phyloP scores from a whole-genome alignment of 805 yeast species.

The Zygotorulaspora chibaensis region DNA sequence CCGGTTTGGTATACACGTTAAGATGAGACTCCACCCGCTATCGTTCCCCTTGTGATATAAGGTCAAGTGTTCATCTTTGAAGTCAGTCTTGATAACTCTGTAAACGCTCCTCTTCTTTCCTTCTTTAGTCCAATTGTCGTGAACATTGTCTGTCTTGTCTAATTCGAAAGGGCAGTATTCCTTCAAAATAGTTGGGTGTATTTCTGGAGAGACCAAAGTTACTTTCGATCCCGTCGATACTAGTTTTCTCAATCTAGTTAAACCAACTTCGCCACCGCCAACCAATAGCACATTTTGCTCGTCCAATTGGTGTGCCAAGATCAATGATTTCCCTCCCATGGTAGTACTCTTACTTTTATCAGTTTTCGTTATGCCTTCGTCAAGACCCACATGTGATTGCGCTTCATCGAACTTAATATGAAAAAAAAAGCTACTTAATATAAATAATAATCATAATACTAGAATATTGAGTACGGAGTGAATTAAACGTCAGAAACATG shows the following conservation, averaged over 20 bases:
- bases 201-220: constrained; percentile 28
- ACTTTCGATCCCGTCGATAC: constrained; percentile 33
- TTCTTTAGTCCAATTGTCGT: constrained; percentile 17
- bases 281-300: constrained; percentile 28
- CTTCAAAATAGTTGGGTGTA: constrained; percentile 16
- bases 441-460: not conserved
- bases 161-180: constrained; percentile 8
- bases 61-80: constrained; percentile 15
- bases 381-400: not conserved
- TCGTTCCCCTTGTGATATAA: constrained; percentile 16
- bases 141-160: constrained; percentile 3
- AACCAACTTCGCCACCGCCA: constrained; percentile 36
- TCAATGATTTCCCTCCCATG: constrained; percentile 23
- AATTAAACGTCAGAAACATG: not conserved
- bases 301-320: constrained; percentile 30
- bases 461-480: not conserved
- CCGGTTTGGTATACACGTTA: constrained; percentile 31
- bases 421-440: constrained; percentile 2
- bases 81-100: constrained; percentile 16
- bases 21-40: constrained; percentile 27
- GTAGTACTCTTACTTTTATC: not conserved
- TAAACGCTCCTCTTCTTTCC: constrained; percentile 12
- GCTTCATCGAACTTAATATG: not conserved
- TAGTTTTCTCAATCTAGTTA: constrained; percentile 31
- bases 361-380: not conserved